These are phyloP conservation scores for Suillus subluteus DNA, from an alignment of 768 basidiomycete genomes.

Conservation along the genomic window DNA sequence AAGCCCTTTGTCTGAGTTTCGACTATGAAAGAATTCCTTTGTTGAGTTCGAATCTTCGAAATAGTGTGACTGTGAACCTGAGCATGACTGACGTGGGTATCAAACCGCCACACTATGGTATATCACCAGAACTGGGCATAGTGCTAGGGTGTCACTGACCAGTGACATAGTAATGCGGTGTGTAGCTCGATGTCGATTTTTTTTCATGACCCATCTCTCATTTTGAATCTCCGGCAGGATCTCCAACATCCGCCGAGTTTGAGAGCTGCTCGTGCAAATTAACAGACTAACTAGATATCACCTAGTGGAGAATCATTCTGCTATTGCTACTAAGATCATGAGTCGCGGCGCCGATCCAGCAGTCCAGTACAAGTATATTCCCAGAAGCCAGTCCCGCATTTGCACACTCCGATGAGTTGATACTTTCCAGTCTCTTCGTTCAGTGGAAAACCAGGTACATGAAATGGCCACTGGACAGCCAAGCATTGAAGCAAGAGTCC, in stretches of 20 bases:
- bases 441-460: neutral
- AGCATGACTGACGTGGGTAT: neutral
- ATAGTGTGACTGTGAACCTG: constrained; percentile 2
- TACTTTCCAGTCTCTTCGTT: neutral
- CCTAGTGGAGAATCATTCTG: neutral
- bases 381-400: neutral
- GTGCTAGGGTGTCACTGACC: neutral
- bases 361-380: neutral
- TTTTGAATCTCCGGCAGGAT: constrained; percentile 4
- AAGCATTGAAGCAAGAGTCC: neutral
- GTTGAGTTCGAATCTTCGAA: constrained; percentile 6
- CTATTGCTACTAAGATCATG: neutral
- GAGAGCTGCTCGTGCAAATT: neutral
- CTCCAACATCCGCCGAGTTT: neutral
- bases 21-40: constrained; percentile 22
- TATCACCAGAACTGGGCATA: neutral
- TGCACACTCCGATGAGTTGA: neutral
- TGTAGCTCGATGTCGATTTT: neutral
- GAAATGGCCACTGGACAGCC: neutral
- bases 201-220: neutral
- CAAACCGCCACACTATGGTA: constrained; percentile 3
- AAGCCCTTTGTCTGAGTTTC: constrained; percentile 34
- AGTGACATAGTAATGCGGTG: neutral
- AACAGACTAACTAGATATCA: neutral
- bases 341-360: neutral